Percentiles rank a stretch among this genome's conserved stretches.
These are phyloP conservation scores for Oryza officinalis DNA, from an alignment of 176 grass and related monocot species.

Conservation along the genomic window DNA sequence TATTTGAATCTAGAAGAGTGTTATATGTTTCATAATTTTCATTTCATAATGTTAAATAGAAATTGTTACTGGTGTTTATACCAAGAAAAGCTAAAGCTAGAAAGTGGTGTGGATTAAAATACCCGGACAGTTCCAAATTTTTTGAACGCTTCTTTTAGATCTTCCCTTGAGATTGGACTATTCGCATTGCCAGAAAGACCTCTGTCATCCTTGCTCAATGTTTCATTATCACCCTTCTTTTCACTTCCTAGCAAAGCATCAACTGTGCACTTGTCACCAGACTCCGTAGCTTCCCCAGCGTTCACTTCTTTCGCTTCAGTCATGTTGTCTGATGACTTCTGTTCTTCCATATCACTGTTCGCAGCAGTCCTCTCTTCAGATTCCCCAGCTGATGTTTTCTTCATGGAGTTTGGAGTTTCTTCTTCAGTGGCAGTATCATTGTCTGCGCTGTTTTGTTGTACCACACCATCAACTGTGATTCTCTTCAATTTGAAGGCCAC, in stretches of 20 bases:
- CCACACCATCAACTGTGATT: background rate
- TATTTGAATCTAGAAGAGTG: background rate
- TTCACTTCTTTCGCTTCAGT: constrained; percentile 25
- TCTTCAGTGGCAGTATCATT: constrained; percentile 20
- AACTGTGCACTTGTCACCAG: constrained; percentile 29
- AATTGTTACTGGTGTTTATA: background rate
- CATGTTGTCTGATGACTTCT: constrained; percentile 9
- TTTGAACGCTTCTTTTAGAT: constrained; percentile 55
- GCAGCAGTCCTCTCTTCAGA: constrained; percentile 13
- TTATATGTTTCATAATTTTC: background rate
- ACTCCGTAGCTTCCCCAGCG: constrained; percentile 3
- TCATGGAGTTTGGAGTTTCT: constrained; percentile 22
- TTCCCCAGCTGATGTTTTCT: background rate
- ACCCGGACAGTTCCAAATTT: constrained; percentile 83
- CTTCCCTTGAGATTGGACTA: constrained; percentile 62
- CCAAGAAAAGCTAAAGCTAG: background rate
- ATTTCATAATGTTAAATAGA: background rate
- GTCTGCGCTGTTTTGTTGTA: constrained; percentile 29
- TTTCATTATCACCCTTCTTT: constrained; percentile 19
- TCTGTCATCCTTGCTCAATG: constrained; percentile 29
- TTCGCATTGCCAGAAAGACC: constrained; percentile 36
- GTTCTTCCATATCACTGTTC: constrained; percentile 14
- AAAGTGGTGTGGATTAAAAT: constrained; percentile 25
- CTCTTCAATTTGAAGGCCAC: constrained; percentile 76
- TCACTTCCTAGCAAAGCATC: constrained; percentile 38